A percentile compares a stretch with the other conserved stretches of the same genome.
These are phyloP conservation scores for Monosporascus sp. DNA, from an alignment of 2,329 filamentous ascomycete species.

Conservation along the genomic window DNA sequence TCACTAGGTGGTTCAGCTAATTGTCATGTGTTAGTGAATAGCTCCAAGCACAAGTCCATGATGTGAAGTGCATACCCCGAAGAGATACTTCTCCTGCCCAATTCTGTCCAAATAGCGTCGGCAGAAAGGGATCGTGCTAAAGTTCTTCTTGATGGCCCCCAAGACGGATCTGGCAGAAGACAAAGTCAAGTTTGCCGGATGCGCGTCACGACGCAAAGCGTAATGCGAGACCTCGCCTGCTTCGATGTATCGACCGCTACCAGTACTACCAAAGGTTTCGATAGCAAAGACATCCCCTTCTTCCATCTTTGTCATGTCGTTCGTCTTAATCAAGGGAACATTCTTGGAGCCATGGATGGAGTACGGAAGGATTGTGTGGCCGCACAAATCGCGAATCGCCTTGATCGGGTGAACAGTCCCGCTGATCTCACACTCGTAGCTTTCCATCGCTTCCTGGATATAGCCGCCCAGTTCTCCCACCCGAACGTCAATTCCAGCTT, in stretches of 20 bases:
- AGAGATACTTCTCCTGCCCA: slow-evolving; percentile 87
- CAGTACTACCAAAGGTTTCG: slow-evolving; percentile 92
- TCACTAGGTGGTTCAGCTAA: slow-evolving; percentile 80
- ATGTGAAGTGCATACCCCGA: slow-evolving; percentile 60
- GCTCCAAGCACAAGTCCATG: not conserved
- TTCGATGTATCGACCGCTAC: slow-evolving; percentile 80
- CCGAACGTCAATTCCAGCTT: slow-evolving; percentile 88
- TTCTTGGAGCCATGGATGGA: slow-evolving; percentile 90
- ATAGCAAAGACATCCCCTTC: slow-evolving; percentile 94
- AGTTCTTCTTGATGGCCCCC: slow-evolving; percentile 92
- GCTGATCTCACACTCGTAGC: slow-evolving; percentile 80
- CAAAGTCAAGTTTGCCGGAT: slow-evolving; percentile 69
- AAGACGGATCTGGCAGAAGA: slow-evolving; percentile 80
- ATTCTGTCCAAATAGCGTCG: slow-evolving; percentile 84
- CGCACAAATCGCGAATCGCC: slow-evolving; percentile 80
- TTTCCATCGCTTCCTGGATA: slow-evolving; percentile 93
- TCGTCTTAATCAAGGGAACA: slow-evolving; percentile 85
- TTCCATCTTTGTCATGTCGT: slow-evolving; percentile 92
- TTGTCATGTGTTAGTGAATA: slow-evolving; percentile 21
- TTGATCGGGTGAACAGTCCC: slow-evolving; percentile 76
- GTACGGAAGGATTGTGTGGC: slow-evolving; percentile 85
- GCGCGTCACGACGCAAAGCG: slow-evolving; percentile 66
- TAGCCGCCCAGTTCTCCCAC: slow-evolving; percentile 78
- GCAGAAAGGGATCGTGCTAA: slow-evolving; percentile 87
- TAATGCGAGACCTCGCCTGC: slow-evolving; percentile 92